Evolutionary conservation across 495 filamentous ascomycete genomes (phyloP).

Genomic region (Friedmanniomyces simplex): DNA sequence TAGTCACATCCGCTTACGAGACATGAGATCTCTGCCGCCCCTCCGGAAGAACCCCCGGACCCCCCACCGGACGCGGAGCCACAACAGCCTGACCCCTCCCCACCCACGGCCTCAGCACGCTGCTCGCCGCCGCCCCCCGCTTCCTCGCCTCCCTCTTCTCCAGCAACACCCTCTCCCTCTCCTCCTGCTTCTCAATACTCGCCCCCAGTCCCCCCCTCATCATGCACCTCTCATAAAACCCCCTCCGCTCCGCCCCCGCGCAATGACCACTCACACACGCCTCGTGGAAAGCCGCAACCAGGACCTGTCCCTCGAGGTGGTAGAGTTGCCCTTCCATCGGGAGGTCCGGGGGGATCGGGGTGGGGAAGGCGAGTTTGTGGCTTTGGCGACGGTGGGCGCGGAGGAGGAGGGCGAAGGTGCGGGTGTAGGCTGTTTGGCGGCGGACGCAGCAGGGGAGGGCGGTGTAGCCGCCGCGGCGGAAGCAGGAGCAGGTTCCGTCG

Average conservation of each 20-base stretch:
- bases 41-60: no score
- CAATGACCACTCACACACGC: neutral
- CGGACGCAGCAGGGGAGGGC: no score
- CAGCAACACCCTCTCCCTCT: neutral
- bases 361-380: neutral
- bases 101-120: no score
- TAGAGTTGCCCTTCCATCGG: neutral
- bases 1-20: no score
- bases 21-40: no score
- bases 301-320: neutral
- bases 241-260: neutral
- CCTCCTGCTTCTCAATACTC: neutral
- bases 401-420: neutral
- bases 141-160: no score
- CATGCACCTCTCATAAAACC: neutral
- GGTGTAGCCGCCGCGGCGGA: no score
- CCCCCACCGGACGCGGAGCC: no score
- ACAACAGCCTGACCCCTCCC: no score
- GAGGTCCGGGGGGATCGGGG: neutral
- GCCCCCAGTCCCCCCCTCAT: neutral
- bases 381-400: neutral
- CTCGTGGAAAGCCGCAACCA: neutral
- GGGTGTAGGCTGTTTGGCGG: neutral
- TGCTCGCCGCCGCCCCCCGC: no score
- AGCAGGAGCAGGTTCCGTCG: no score